Evolutionary conservation across 2,329 filamentous ascomycete species (phyloP).

Genomic region (Stagonosporopsis rhizophila): DNA sequence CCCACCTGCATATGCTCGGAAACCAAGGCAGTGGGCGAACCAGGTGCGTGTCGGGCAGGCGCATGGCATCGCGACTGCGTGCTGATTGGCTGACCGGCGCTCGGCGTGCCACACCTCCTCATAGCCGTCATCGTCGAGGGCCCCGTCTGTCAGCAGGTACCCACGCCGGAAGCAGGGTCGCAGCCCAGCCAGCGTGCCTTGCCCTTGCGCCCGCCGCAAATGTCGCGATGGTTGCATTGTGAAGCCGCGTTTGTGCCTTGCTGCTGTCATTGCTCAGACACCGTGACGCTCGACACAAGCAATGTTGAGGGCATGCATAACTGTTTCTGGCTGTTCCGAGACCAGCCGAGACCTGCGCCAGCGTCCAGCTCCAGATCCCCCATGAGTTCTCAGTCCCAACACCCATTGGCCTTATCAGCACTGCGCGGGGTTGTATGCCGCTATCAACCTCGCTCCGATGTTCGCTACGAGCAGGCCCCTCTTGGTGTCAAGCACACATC

Average conservation of each 20-base stretch:
- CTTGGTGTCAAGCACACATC: conserved; percentile 10
- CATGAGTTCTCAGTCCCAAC: conserved; percentile 35
- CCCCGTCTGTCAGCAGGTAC: conserved; percentile 20
- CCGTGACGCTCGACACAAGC: background rate
- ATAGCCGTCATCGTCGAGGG: conserved; percentile 16
- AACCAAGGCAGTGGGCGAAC: conserved; percentile 17
- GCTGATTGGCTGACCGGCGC: conserved; percentile 8
- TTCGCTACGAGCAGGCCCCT: conserved; percentile 31
- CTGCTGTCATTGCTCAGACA: conserved; percentile 4
- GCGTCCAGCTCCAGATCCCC: conserved; percentile 23
- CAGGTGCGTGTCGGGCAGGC: conserved; percentile 17
- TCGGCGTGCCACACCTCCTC: conserved; percentile 10
- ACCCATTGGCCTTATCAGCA: conserved; percentile 43
- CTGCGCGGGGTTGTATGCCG: conserved; percentile 32
- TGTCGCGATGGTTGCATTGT: conserved; percentile 16
- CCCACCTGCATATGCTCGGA: conserved; percentile 13
- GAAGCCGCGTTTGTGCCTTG: conserved; percentile 3
- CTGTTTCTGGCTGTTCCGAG: conserved; percentile 27
- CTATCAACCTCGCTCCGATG: conserved; percentile 33
- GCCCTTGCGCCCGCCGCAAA: conserved; percentile 16
- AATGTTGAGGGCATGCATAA: background rate
- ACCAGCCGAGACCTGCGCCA: conserved; percentile 40
- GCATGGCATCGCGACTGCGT: conserved; percentile 12
- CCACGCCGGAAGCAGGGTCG: conserved; percentile 17
- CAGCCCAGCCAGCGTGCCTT: conserved; percentile 1